Percentiles rank a stretch among this genome's conserved stretches.
Conservation (phyloP, 2,329 filamentous ascomycete genomes). For the Catunica adiposa region DNA sequence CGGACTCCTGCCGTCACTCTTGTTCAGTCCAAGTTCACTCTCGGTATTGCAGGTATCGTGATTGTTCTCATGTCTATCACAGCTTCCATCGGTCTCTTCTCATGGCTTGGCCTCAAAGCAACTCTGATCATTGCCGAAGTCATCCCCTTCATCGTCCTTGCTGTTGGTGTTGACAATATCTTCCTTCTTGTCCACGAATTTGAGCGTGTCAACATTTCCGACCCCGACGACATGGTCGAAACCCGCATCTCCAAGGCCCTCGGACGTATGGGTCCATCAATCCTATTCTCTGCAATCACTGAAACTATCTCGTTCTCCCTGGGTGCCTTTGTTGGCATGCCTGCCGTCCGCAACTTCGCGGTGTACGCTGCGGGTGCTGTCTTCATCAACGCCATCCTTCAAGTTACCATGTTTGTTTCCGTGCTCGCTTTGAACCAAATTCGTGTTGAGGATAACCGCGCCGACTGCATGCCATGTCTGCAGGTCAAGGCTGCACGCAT, state of each 20-base stretch:
- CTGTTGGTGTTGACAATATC: constrained; percentile 96
- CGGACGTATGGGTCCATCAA: constrained; percentile 94
- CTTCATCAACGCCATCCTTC: constrained; percentile 89
- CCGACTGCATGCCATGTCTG: constrained; percentile 84
- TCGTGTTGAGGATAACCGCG: constrained; percentile 72
- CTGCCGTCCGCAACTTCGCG: constrained; percentile 92
- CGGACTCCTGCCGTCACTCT: constrained; percentile 69
- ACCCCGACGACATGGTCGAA: constrained; percentile 76
- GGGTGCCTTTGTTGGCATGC: constrained; percentile 91
- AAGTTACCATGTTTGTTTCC: constrained; percentile 93
- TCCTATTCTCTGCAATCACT: constrained; percentile 83
- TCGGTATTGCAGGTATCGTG: constrained; percentile 84
- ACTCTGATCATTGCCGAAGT: constrained; percentile 97
- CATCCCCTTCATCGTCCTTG: constrained; percentile 90
- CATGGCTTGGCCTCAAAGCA: constrained; percentile 77
- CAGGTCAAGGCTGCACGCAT: constrained; percentile 59
- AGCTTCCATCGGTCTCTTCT: constrained; percentile 87
- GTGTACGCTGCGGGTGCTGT: constrained; percentile 92
- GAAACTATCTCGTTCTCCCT: constrained; percentile 89
- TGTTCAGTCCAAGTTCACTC: constrained; percentile 90
- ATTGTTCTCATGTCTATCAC: constrained; percentile 97
- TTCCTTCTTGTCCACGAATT: constrained; percentile 98
- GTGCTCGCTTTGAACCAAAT: constrained; percentile 82
- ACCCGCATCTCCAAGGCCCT: constrained; percentile 72
- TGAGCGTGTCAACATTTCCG: constrained; percentile 80